Base-by-base conservation (phyloP, 768 basidiomycete species). In the Rhodosporidiobolus sp. region DNA sequence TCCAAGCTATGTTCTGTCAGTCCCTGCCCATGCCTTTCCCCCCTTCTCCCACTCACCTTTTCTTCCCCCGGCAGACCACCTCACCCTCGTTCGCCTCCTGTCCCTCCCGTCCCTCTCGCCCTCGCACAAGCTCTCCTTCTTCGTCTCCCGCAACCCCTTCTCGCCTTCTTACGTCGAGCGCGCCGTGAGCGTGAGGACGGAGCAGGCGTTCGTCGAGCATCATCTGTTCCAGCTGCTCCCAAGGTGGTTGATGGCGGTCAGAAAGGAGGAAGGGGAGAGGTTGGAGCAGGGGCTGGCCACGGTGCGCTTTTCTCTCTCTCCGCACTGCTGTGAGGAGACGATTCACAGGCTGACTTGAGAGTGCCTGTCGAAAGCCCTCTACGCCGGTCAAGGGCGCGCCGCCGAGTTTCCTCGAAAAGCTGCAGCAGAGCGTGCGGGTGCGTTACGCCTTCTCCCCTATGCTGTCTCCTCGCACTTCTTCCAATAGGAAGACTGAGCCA, bases 1-100 rank as follows among this genome's bases (percentile, higher is more conserved):
- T 75, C 9, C 74, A 75, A 53, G 70, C 74, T 0, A 32, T 62
- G 24, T 75, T 57, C 28, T 75, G 70, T 71, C 4, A 32, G 65
- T 43, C 16, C 32, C 34, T 14, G 24, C 7, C 9, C 46, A 0
- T 22, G 22, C 3, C 19, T 4, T 28, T 43, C 19, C 58, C 28
- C n/a, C 7, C 26, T 26, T 0, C 9, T 4, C 20, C 19, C 56
- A 57, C 30, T 38, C 17, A 17, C 17, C 19, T 32, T 34, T 19
- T 3, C 30, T 43, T 24, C 6, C 3, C 3, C 49, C 17, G 43
- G 20, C 45, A 75, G 73, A 75, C 56, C 70, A 75, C 59, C 63
- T 75, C 53, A 26, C 58, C 49, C 67, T 75, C 48, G 7, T 28
- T 16, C 63, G 67, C 45, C 45, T 75, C 32, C 63, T 75, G 3